Evolutionary conservation across 805 yeast genomes (phyloP).

Genomic region (Sungouiozyma ichnusensis): DNA sequence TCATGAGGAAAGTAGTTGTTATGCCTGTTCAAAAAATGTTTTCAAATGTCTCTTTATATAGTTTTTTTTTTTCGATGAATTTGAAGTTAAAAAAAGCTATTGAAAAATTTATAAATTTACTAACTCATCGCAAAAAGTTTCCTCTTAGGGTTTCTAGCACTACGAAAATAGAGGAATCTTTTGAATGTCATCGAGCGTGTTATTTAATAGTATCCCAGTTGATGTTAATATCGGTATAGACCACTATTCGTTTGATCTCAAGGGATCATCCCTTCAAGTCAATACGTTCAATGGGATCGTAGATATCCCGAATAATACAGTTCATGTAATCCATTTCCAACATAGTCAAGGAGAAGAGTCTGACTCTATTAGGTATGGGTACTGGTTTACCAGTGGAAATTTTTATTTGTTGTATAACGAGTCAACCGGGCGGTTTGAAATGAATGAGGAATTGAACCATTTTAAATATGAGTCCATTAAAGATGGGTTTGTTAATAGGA

Average conservation of each 20-base stretch:
- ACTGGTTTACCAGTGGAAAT: constrained; percentile 17
- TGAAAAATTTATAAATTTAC: no score
- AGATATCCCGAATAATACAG: constrained; percentile 15
- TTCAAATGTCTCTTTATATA: no score
- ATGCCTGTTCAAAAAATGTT: no score
- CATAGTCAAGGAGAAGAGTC: constrained; percentile 6
- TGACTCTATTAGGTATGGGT: constrained; percentile 20
- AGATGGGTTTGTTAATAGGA: constrained; percentile 4
- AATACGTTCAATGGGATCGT: constrained; percentile 22
- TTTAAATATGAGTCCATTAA: constrained; percentile 7
- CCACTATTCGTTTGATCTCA: constrained; percentile 16
- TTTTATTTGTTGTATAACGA: constrained; percentile 11
- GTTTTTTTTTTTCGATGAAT: no score
- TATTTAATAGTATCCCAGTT: constrained; percentile 6
- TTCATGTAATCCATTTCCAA: constrained; percentile 23
- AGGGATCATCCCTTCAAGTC: constrained; percentile 15
- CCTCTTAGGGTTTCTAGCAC: no score
- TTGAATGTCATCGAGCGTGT: no score
- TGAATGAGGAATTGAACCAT: constrained; percentile 8
- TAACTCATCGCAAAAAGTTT: no score
- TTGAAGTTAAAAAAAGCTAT: no score
- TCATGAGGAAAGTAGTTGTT: no score
- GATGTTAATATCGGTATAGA: constrained; percentile 21
- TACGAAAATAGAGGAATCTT: no score
- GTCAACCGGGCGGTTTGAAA: constrained; percentile 9